Evolutionary conservation across 805 yeast species (phyloP), one percentile per base, ranked within the genome.

Genomic region (Metschnikowia dekortorum): DNA sequence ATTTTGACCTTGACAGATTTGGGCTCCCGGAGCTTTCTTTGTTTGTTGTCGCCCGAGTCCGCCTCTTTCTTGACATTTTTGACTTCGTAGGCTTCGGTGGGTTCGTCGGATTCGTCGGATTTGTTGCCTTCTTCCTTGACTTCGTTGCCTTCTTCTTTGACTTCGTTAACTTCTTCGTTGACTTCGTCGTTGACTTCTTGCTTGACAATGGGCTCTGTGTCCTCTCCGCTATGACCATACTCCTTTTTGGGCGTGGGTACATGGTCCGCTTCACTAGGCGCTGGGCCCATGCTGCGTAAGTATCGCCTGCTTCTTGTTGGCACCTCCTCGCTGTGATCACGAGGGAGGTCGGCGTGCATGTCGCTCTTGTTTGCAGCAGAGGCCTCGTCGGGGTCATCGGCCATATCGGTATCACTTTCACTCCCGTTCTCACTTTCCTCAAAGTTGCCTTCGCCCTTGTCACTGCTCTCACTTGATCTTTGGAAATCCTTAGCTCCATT

Each of bases 251-350:
- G 29, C 5, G n/a, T 44, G 28, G 39, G 39, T 13, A 44, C 31
- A 29, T 44, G 46, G 28, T 16, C 16, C 6, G 28, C 13, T 36
- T 44, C 46, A 7, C 14, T 22, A 10, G 46, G 46, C 8, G 29
- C 46, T 28, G 46, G 46, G 14, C 46, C 46, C 46, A 44, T 44
- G 31, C 46, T 44, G 33, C 46, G 46, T 16, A 44, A 35, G 14
- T 35, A 35, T n/a, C 39, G 40, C 5, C 46, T 39, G 26, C 46
- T 44, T 35, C 46, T 44, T 13, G 34, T 16, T 16, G 46, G 34
- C 2, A 26, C 29, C 18, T 35, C 29, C 26, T 22, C 9, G 31
- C 13, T 6, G 9, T n/a, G 31, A 3, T 14, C 34, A 22, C 11
- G 22, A 22, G 22, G 6, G 9, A 11, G 8, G 2, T 42, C 45